Conservation (phyloP, 306 rosid genomes). For the Clitoria ternatea region DNA sequence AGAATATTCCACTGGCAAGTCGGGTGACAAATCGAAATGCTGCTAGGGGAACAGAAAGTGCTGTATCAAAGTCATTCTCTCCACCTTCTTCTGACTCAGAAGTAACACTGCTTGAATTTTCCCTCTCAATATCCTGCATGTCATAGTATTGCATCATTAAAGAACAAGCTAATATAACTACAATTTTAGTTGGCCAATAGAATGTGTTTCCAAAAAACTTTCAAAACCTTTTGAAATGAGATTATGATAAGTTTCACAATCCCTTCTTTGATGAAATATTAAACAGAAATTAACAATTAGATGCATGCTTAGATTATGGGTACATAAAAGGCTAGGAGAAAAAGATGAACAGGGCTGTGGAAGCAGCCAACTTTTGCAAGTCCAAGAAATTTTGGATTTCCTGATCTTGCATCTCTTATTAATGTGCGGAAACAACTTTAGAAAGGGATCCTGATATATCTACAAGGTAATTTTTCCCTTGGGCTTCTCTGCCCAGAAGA, state of each 20-base stretch:
- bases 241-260: not conserved
- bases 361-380: conserved; percentile 5
- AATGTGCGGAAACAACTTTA: not conserved
- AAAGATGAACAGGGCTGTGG: not conserved
- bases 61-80: conserved; percentile 60
- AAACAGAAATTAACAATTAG: not conserved
- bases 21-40: conserved; percentile 79
- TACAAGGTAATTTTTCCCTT: conserved; percentile 8
- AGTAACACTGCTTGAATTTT: conserved; percentile 38
- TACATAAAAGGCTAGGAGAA: not conserved
- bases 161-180: conserved; percentile 15
- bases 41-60: conserved; percentile 87
- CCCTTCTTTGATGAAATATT: conserved; percentile 11
- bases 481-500: conserved; percentile 21
- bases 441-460: not conserved
- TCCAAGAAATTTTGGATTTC: not conserved
- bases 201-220: conserved; percentile 3
- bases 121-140: conserved; percentile 65
- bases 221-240: conserved; percentile 19
- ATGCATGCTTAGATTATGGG: not conserved
- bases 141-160: conserved; percentile 16
- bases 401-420: not conserved
- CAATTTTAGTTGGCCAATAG: conserved; percentile 2
- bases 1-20: conserved; percentile 89
- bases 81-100: conserved; percentile 64